Evolutionary conservation across 148 eudicot genomes (phyloP).

Genomic region (Selenicereus undatus): DNA sequence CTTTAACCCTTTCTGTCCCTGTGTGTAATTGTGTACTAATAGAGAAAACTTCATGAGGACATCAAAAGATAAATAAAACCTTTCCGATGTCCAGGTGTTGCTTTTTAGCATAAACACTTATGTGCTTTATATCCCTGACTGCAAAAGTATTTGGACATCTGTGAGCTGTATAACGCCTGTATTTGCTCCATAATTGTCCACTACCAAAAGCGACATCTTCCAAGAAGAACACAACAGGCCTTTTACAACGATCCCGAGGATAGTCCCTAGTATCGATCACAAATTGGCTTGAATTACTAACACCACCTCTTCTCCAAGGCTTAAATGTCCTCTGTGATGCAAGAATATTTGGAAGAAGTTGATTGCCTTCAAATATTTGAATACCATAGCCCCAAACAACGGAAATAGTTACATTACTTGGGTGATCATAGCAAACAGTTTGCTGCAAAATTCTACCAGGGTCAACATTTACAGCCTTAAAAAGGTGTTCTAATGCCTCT

Average conservation of each 20-base stretch:
- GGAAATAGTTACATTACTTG: slow-evolving; percentile 45
- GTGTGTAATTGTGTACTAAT: background rate
- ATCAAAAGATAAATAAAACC: slow-evolving; percentile 29
- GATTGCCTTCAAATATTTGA: slow-evolving; percentile 67
- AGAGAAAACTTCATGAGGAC: no score
- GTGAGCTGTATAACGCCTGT: slow-evolving; percentile 30
- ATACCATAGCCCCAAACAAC: slow-evolving; percentile 77
- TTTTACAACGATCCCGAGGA: slow-evolving; percentile 48
- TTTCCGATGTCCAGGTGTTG: slow-evolving; percentile 33
- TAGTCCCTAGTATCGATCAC: slow-evolving; percentile 53
- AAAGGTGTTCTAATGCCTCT: slow-evolving; percentile 40
- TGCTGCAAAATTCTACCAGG: slow-evolving; percentile 61
- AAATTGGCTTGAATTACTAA: slow-evolving; percentile 29
- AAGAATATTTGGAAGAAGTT: slow-evolving; percentile 58
- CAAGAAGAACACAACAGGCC: slow-evolving; percentile 62
- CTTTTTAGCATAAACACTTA: slow-evolving; percentile 50
- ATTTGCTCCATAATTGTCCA: slow-evolving; percentile 40
- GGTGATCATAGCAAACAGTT: slow-evolving; percentile 56
- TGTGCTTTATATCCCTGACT: slow-evolving; percentile 29
- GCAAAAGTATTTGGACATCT: slow-evolving; percentile 36
- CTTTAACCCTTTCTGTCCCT: background rate
- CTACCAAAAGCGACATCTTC: slow-evolving; percentile 37
- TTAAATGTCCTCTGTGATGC: slow-evolving; percentile 50
- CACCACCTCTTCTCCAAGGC: slow-evolving; percentile 64
- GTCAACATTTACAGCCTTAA: slow-evolving; percentile 46